phyloP scores from a whole-genome alignment of 768 basidiomycete genomes.

The Russula olivacea region DNA sequence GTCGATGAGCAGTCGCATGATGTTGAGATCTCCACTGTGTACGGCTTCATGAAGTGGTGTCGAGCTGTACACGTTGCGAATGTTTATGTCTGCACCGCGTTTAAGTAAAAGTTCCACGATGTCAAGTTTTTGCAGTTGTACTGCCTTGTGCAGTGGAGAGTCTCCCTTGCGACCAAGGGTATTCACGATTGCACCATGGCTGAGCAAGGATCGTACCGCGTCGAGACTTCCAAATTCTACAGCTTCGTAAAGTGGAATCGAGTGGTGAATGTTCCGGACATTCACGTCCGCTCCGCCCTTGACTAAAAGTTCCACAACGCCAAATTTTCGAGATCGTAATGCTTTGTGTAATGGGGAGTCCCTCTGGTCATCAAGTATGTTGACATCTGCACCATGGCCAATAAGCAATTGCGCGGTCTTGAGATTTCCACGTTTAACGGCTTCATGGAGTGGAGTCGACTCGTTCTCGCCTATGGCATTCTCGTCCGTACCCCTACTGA shows the following conservation, averaged over 20 bases:
- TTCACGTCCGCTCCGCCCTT: not conserved
- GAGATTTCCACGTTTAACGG: too few relatives aligned
- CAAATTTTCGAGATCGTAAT: not conserved
- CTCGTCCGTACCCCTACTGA: too few relatives aligned
- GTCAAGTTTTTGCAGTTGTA: not conserved
- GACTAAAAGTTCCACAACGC: not conserved
- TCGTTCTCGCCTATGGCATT: too few relatives aligned
- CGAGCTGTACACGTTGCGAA: not conserved
- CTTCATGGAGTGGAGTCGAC: not conserved
- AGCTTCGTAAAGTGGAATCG: not conserved
- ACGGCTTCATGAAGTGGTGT: not conserved
- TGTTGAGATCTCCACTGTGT: not conserved
- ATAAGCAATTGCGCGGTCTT: too few relatives aligned
- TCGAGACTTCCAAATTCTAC: not conserved
- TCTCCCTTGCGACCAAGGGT: not conserved
- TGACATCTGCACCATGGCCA: too few relatives aligned
- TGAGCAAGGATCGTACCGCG: not conserved
- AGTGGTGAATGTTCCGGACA: not conserved
- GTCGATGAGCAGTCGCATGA: not conserved
- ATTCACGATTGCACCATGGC: not conserved
- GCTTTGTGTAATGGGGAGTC: not conserved
- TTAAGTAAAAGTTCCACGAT: not conserved
- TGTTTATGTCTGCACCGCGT: not conserved
- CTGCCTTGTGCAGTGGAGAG: not conserved
- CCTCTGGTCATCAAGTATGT: not conserved